A percentile compares a stretch with the other conserved stretches of the same genome.
Conservation (phyloP, 2,329 filamentous ascomycete species). For the Verticillium alfalfae region DNA sequence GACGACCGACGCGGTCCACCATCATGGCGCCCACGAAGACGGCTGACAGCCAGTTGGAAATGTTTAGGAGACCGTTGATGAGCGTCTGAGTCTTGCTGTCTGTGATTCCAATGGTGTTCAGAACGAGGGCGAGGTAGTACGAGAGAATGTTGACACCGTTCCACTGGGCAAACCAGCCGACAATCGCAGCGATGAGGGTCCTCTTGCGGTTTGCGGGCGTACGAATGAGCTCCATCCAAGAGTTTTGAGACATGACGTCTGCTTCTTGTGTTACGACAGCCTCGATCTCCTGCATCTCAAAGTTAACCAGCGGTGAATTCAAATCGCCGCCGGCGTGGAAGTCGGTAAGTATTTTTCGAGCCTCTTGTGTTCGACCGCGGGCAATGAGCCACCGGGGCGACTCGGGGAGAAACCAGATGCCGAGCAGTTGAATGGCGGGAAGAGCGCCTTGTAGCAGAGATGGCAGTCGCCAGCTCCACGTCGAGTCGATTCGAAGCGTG, state of each 20-base stretch:
- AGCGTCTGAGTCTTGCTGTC: constrained; percentile 26
- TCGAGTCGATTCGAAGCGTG: constrained; percentile 14
- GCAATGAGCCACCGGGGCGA: constrained; percentile 13
- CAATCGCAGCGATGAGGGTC: constrained; percentile 14
- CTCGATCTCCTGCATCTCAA: constrained; percentile 33
- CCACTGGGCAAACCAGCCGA: constrained; percentile 21
- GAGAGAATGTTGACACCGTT: constrained; percentile 25
- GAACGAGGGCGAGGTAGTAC: constrained; percentile 29
- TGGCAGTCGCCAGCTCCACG: constrained; percentile 20
- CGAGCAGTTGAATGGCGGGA: constrained; percentile 15
- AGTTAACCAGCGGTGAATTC: constrained; percentile 28
- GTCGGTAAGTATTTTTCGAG: constrained; percentile 8
- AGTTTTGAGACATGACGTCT: not conserved
- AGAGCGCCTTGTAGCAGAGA: constrained; percentile 17
- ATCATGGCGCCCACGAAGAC: constrained; percentile 13
- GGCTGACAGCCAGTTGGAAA: constrained; percentile 9
- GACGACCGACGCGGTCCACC: constrained; percentile 20
- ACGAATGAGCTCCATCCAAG: constrained; percentile 12
- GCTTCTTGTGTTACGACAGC: constrained; percentile 11
- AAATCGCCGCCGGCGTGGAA: constrained; percentile 23
- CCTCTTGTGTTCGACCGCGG: constrained; percentile 1
- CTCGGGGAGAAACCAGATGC: constrained; percentile 18
- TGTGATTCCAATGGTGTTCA: constrained; percentile 22
- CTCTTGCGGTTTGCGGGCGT: constrained; percentile 21
- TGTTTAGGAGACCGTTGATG: constrained; percentile 28